Conservation (phyloP, 495 filamentous ascomycete species). For the Copromyces sp. region DNA sequence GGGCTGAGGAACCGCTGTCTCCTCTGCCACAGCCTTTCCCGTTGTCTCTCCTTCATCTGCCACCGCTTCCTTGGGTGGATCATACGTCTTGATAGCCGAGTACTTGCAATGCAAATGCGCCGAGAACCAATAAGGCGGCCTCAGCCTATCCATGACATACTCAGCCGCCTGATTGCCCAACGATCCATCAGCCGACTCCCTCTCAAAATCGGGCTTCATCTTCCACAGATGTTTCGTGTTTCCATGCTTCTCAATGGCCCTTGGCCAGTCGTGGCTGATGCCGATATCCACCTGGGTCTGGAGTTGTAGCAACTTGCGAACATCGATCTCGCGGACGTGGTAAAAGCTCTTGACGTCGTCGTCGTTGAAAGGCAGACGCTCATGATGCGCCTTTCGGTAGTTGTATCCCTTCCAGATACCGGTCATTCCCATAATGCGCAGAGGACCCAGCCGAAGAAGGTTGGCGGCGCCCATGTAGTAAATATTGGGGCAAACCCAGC, state of each 20-base stretch:
- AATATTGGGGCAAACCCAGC: constrained; percentile 94
- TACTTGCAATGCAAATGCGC: constrained; percentile 89
- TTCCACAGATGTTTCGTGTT: constrained; percentile 51
- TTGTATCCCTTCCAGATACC: constrained; percentile 89
- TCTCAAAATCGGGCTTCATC: constrained; percentile 59
- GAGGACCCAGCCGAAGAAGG: constrained; percentile 65
- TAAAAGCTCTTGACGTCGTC: constrained; percentile 70
- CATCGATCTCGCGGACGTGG: constrained; percentile 82
- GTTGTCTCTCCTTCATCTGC: neutral
- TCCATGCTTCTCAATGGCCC: constrained; percentile 64
- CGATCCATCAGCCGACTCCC: constrained; percentile 60
- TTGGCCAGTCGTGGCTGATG: constrained; percentile 92
- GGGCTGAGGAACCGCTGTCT: neutral
- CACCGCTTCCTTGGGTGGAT: constrained; percentile 10
- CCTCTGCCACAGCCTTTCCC: neutral
- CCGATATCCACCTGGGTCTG: constrained; percentile 78
- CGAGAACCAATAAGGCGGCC: constrained; percentile 85
- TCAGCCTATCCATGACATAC: constrained; percentile 67
- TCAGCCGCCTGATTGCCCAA: constrained; percentile 70
- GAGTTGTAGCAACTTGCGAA: constrained; percentile 78
- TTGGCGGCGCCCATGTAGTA: constrained; percentile 93
- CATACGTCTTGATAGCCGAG: constrained; percentile 59
- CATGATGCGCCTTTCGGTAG: constrained; percentile 69
- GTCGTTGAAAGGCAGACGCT: constrained; percentile 73
- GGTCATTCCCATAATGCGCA: constrained; percentile 82